Evolutionary conservation across 257 asterid species (phyloP).

Genomic region (Plectranthus barbatus): DNA sequence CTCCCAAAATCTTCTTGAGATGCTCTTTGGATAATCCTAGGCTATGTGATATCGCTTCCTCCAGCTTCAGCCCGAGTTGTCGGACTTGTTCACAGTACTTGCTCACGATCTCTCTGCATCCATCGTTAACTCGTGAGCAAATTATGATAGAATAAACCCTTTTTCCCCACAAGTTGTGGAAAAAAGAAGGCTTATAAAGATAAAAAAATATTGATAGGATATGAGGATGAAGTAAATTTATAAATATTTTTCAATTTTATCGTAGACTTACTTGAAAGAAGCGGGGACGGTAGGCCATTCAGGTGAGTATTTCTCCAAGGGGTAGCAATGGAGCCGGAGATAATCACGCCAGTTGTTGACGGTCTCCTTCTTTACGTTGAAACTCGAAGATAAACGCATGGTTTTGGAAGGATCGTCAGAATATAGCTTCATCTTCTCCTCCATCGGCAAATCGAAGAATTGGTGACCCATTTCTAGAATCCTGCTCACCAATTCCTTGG

Average conservation of each 20-base stretch:
- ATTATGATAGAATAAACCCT: too few species aligned
- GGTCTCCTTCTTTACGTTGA: slow-evolving; percentile 40
- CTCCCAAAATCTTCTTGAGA: slow-evolving; percentile 43
- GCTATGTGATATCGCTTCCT: slow-evolving; percentile 40
- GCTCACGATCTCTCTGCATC: slow-evolving; percentile 40
- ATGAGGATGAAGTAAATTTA: too few species aligned
- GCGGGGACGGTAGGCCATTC: slow-evolving; percentile 42
- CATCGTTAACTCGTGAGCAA: not conserved
- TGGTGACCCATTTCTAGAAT: slow-evolving; percentile 18
- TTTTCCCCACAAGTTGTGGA: too few species aligned
- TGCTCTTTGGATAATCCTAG: slow-evolving; percentile 28
- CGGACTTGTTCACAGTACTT: slow-evolving; percentile 29
- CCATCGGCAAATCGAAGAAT: too few species aligned
- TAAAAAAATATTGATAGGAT: too few species aligned
- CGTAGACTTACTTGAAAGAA: slow-evolving; percentile 30
- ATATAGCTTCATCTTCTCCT: too few species aligned
- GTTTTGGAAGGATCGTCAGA: too few species aligned
- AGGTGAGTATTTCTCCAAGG: slow-evolving; percentile 39
- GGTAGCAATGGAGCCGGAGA: slow-evolving; percentile 47
- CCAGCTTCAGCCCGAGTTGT: slow-evolving; percentile 28
- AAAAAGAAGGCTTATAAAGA: too few species aligned
- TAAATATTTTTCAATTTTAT: too few species aligned
- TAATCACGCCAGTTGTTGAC: slow-evolving; percentile 50
- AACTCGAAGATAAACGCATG: slow-evolving; percentile 41
- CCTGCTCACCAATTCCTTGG: slow-evolving; percentile 19